Evolutionary conservation across 2,329 filamentous ascomycete species (phyloP), one percentile per base, ranked within the genome.

Genomic region (Curvularia lunata): DNA sequence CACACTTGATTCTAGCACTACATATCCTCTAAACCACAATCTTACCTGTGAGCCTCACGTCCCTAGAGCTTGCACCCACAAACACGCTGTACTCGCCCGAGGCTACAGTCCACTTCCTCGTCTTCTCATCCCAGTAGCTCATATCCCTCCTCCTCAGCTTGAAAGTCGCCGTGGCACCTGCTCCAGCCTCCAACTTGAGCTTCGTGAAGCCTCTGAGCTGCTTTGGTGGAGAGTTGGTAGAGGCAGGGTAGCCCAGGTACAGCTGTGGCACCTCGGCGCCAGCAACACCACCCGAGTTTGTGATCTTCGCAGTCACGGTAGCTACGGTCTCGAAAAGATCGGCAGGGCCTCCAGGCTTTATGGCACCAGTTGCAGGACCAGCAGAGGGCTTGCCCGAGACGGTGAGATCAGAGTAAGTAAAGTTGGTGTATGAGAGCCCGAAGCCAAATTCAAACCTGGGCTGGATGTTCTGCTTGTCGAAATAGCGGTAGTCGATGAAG

Each of bases 381-480:
- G 67, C 48, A 12, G 60, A 63, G 5, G 71, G 67, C 23, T 54
- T 59, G 13, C 68, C 70, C 10, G 56, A 49, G 45, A 75, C 46
- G 52, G 63, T 57, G 40, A 78, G 64, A 54, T 65, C 66, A 19
- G 73, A 68, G 70, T 79, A 80, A 12, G 69, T 72, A 67, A 81
- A 81, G 54, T 69, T 77, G 10, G 77, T 77, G 69, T 80, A 81
- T 3, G 75, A 74, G 3, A 81, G 64, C 5, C 78, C 79, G 49
- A 75, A 81, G n/a, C 80, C 80, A 56, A 81, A 82, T 28, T 78
- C 78, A 59, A 75, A 81, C 2, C 77, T 69, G 0, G 79, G 79
- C 2, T 65, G 67, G 45, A 81, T 78, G 56, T 75, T 74, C 47
- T 75, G 61, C 56, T 76, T 68, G 62, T 79, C 77, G 55, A 82